Base-by-base conservation (phyloP, 108 stramenopile genomes). In the Skeletonema marinoi region DNA sequence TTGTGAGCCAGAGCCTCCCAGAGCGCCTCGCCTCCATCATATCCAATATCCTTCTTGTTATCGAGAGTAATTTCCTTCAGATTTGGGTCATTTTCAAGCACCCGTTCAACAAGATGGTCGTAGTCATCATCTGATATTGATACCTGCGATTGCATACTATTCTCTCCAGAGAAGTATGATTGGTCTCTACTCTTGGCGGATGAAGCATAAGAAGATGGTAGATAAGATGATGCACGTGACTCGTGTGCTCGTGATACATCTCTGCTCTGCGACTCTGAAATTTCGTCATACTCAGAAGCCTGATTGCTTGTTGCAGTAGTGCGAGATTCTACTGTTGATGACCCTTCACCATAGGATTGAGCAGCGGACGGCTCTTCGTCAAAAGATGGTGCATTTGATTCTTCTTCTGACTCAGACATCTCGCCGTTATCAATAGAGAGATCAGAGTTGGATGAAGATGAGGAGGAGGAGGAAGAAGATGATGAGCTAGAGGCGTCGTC, bases 1-100 rank as follows among this genome's bases (percentile, higher is more conserved):
- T 64, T 64, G 33, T 64, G 17, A 38, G 63, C 63, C 32, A 64
- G 25, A 19, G 63, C 63, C 16, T n/a, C 63, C 38, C 38, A 64
- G 63, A 64, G 63, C 19, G 63, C 38, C 63, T 38, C 19, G 8
- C 36, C 63, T 38, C 38, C 63, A 14, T 35, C 63, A 39, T 17
- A 19, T 35, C 36, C 38, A 35, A 35, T 39, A 1, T 38, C 38
- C 8, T 39, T 64, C 63, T 38, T 64, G 17, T 39, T 39, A 64
- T 35, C 38, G 6, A 64, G 38, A 39, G 38, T 2, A 16, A 64
- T 17, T 39, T 35, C 38, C n/a, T 17, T 38, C 21, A 64, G 63
- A 17, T 2, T 64, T 19, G 63, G 63, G 25, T 64, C 63, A 39
- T 64, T 64, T 17, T 64, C 63, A 11, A 38, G 33, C 36, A 64